Percentiles rank a stretch among this genome's conserved stretches.
Evolutionary conservation across 129 eudicot species (phyloP).

Genomic region (Artemisia annua): DNA sequence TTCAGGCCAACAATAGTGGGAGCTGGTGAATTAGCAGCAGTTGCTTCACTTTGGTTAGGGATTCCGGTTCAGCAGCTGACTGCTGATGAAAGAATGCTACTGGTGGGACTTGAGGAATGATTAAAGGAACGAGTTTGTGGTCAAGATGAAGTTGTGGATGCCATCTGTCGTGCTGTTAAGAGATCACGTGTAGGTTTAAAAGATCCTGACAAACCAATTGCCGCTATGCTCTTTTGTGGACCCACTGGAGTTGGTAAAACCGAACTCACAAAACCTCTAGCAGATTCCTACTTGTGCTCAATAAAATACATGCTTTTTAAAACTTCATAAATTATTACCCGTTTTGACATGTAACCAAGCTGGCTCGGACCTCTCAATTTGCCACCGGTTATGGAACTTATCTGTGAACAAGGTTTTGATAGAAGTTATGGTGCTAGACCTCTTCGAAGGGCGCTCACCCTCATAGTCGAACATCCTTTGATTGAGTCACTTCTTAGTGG

Average conservation of each 20-base stretch:
- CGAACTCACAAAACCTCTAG: slow-evolving; percentile 88
- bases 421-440: too few species aligned
- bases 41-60: slow-evolving; percentile 90
- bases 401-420: too few species aligned
- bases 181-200: slow-evolving; percentile 87
- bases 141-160: slow-evolving; percentile 91
- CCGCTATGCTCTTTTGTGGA: slow-evolving; percentile 91
- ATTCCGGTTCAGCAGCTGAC: slow-evolving; percentile 78
- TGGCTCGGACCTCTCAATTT: too few species aligned
- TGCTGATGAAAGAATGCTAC: slow-evolving; percentile 70
- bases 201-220: slow-evolving; percentile 88
- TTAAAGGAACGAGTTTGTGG: slow-evolving; percentile 83
- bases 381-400: too few species aligned
- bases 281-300: slow-evolving; percentile 83
- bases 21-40: slow-evolving; percentile 78
- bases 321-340: too few species aligned
- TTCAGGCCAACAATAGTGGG: slow-evolving; percentile 66
- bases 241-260: slow-evolving; percentile 99
- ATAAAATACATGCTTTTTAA: slow-evolving; percentile 40
- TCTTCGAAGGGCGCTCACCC: too few species aligned
- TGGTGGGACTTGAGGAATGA: slow-evolving; percentile 71
- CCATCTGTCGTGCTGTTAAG: slow-evolving; percentile 87
- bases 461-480: too few species aligned
- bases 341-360: too few species aligned
- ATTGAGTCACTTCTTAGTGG: too few species aligned